Base-by-base conservation (phyloP, 176 grass and related monocot genomes). In the Ananas comosus region DNA sequence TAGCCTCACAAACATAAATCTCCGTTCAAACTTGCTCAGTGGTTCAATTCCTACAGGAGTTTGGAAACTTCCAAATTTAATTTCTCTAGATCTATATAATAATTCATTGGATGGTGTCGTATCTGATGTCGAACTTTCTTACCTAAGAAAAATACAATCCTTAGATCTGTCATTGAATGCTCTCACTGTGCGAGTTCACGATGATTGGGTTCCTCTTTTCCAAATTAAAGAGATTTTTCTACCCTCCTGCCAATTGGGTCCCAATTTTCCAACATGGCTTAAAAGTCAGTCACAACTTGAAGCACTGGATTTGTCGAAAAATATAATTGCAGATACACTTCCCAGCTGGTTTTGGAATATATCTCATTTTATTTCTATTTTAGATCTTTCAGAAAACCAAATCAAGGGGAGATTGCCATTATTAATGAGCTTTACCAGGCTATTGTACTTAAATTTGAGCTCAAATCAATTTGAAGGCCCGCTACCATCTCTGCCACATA, bases 331-430 rank as follows among this genome's bases (percentile, higher is more conserved):
- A 24, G 76, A 19, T 65, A 4, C 17, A 0, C 19, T 85, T 65
- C 83, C 83, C 2, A 9, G 47, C 16, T 80, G 78, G 83, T 80
- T 85, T 54, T 85, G 72, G 83, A 28, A 14, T 2, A 27, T 74
- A 1, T 80, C 69, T 68, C 80, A 59, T 8, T 22, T 11, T 2
- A 8, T 67, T 18, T 0, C 0, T 0, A 0, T n/a, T 48, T 27
- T 84, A 16, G 49, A 59, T 74, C 16, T 80, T 2, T 80, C 76
- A 10, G 22, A 64, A 8, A 85, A 85, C 66, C 9, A 61, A 0
- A 65, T 85, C 4, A 67, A 2, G 1, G 66, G 76, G 6, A 27
- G 14, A 14, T 6, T 79, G 19, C 25, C 66, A 18, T 0, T 12
- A 51, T 50, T 61, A 22, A 50, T 64, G 11, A 9, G 2, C 0